phyloP scores from a whole-genome alignment of 2,329 filamentous ascomycete genomes.

The Botrytis tulipae region DNA sequence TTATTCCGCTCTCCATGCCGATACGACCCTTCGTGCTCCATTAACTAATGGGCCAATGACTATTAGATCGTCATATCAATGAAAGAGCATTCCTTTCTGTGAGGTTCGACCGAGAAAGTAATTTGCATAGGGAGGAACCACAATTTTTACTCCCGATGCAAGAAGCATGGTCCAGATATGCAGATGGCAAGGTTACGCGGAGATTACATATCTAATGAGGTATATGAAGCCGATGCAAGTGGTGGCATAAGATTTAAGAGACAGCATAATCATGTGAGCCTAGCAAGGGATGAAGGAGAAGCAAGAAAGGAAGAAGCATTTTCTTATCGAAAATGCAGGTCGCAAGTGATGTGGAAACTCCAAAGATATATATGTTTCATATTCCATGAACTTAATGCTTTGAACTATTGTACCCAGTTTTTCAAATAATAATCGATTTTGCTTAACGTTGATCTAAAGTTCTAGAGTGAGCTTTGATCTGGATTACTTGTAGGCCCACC shows the following conservation, averaged over 20 bases:
- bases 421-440: constrained; percentile 1
- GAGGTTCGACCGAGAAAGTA: constrained; percentile 13
- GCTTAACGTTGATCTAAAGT: constrained; percentile 17
- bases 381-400: background rate
- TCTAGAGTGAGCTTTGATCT: constrained; percentile 14
- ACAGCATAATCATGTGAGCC: constrained; percentile 11
- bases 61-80: constrained; percentile 12
- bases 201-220: constrained; percentile 19
- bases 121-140: constrained; percentile 21
- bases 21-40: constrained; percentile 1
- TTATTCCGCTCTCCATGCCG: constrained; percentile 2
- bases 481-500: background rate
- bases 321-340: background rate
- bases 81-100: constrained; percentile 11
- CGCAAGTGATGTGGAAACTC: background rate
- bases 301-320: constrained; percentile 1
- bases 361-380: constrained; percentile 9
- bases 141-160: constrained; percentile 4
- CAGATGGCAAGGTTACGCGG: constrained; percentile 19
- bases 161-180: constrained; percentile 13
- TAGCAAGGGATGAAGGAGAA: background rate
- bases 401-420: constrained; percentile 6
- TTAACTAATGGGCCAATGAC: background rate
- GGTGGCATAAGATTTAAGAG: constrained; percentile 7
- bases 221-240: background rate